Conservation (phyloP, 768 basidiomycete genomes). For the Lyophyllum decastes region DNA sequence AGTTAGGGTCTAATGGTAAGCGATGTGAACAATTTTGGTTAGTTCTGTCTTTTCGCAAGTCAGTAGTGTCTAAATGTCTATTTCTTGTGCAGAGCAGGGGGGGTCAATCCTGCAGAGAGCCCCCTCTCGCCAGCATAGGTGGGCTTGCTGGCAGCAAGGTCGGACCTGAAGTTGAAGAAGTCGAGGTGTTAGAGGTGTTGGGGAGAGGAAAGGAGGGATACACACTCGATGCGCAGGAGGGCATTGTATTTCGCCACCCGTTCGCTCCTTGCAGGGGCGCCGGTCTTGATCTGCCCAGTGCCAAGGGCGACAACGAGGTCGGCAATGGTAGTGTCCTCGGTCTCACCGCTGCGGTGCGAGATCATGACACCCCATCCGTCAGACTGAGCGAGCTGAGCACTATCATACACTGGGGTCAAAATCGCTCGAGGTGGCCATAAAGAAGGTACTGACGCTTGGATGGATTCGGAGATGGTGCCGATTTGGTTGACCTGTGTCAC, state of each 20-base stretch:
- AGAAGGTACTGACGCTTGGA: constrained; percentile 82
- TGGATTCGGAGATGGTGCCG: constrained; percentile 97
- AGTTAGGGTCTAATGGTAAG: constrained; percentile 8
- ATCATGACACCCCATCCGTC: constrained; percentile 99
- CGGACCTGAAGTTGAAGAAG: constrained; percentile 53
- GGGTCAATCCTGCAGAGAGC: constrained; percentile 71
- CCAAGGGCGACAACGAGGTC: constrained; percentile 94
- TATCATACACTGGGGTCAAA: constrained; percentile 28
- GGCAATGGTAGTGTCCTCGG: constrained; percentile 95
- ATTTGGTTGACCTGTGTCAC: constrained; percentile 89
- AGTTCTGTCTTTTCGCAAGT: constrained; percentile 12
- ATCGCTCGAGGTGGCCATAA: background rate
- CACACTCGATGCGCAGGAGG: constrained; percentile 88
- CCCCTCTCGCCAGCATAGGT: constrained; percentile 80
- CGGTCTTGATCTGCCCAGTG: constrained; percentile 96
- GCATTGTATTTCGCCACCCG: constrained; percentile 96
- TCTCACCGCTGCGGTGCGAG: constrained; percentile 98
- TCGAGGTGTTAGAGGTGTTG: constrained; percentile 10
- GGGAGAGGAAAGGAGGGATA: constrained; percentile 14
- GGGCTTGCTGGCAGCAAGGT: constrained; percentile 63
- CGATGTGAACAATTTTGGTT: constrained; percentile 5
- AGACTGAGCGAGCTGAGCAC: constrained; percentile 93
- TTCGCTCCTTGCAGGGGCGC: constrained; percentile 94
- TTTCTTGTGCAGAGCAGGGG: constrained; percentile 75
- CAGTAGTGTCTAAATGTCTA: constrained; percentile 27